Evolutionary conservation across 768 basidiomycete species (phyloP).

Genomic region (Russula foetens): DNA sequence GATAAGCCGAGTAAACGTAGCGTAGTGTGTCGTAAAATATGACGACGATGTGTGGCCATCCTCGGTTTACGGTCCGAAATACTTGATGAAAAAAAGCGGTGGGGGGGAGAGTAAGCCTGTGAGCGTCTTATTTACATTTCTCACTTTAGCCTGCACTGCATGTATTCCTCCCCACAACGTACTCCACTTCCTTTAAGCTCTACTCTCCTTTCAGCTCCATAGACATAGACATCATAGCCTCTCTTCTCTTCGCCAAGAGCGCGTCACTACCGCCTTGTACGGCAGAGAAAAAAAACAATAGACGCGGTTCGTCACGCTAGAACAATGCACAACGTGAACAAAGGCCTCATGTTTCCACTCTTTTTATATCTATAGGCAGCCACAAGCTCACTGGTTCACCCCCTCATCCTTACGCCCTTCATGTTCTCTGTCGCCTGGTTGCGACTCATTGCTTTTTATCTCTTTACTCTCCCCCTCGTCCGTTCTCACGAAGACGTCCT

Average conservation of each 20-base stretch:
- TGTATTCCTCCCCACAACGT: neutral
- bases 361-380: constrained; percentile 16
- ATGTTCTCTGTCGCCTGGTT: constrained; percentile 71
- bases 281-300: constrained; percentile 12
- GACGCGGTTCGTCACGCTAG: constrained; percentile 11
- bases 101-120: too few species aligned
- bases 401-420: constrained; percentile 27
- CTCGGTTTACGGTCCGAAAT: neutral
- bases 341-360: constrained; percentile 7
- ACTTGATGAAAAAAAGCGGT: too few species aligned
- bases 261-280: constrained; percentile 1
- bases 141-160: neutral
- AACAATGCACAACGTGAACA: constrained; percentile 20
- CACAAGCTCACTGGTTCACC: neutral
- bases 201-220: neutral
- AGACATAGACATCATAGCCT: neutral
- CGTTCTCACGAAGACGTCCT: constrained; percentile 46
- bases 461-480: constrained; percentile 33
- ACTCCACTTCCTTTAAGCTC: neutral
- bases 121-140: neutral
- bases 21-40: too few species aligned
- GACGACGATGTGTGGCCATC: neutral
- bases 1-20: too few species aligned
- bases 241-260: neutral
- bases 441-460: constrained; percentile 44